A percentile compares a stretch with the other conserved stretches of the same genome.
Conservation (phyloP, 257 asterid genomes). For the Solanum piurae region DNA sequence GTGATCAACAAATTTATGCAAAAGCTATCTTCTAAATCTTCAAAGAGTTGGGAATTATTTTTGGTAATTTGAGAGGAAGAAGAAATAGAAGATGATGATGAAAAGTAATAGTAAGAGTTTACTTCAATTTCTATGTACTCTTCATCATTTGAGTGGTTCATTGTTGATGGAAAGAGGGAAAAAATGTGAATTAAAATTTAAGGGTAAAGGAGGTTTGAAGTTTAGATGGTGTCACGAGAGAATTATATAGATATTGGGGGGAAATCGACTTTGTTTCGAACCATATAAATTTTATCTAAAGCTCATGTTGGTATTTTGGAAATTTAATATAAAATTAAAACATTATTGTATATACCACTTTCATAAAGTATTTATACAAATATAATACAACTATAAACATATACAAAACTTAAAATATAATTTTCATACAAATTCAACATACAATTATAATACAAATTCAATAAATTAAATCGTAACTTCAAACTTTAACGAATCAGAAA, state of each 20-base stretch:
- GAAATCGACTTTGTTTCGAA: not conserved
- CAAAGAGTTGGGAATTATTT: constrained; percentile 14
- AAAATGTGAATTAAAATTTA: not conserved
- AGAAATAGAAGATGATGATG: not conserved
- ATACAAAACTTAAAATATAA: not conserved
- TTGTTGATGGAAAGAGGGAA: not conserved
- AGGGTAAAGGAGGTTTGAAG: constrained; percentile 3
- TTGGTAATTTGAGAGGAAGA: constrained; percentile 36
- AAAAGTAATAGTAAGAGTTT: constrained; percentile 8
- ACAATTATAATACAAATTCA: no score
- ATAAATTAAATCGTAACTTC: not conserved
- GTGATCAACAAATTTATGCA: constrained; percentile 16
- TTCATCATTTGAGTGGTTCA: constrained; percentile 21
- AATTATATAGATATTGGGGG: not conserved
- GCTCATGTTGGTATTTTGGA: not conserved
- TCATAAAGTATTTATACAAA: not conserved
- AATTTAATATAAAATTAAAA: not conserved
- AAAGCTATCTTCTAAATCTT: not conserved
- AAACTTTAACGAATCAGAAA: not conserved
- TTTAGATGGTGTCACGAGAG: not conserved
- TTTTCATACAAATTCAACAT: not conserved
- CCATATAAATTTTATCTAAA: not conserved
- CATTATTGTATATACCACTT: not conserved
- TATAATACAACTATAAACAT: not conserved
- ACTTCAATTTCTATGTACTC: constrained; percentile 39